These are phyloP conservation scores for Metarhizium anisopliae DNA, from an alignment of 2,329 filamentous ascomycete species.

Conservation along the genomic window DNA sequence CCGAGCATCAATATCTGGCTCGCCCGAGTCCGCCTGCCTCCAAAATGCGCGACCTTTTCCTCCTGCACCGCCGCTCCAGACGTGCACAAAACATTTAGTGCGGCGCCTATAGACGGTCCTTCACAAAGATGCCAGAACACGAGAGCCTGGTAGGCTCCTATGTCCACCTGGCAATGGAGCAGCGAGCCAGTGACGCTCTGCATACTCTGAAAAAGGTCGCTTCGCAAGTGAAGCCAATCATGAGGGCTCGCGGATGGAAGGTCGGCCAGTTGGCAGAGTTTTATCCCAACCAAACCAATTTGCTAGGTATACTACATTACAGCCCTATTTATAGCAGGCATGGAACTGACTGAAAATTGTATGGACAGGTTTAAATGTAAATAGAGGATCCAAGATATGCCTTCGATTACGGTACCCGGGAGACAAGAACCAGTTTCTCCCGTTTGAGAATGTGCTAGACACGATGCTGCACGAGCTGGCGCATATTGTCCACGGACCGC, in stretches of 20 bases:
- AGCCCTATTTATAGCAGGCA: not conserved
- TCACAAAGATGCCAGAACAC: constrained; percentile 10
- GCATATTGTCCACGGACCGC: constrained; percentile 79
- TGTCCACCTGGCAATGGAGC: constrained; percentile 38
- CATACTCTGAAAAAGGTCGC: constrained; percentile 68
- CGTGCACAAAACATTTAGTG: not conserved
- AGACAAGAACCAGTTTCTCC: constrained; percentile 69
- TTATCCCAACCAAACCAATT: constrained; percentile 62
- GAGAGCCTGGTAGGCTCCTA: constrained; percentile 39
- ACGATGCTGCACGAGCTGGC: constrained; percentile 91
- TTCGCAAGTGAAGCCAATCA: constrained; percentile 87
- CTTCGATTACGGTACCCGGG: constrained; percentile 69
- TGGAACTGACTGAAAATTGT: not conserved
- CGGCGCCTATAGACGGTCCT: not conserved
- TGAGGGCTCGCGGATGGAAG: constrained; percentile 76
- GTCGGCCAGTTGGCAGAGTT: constrained; percentile 78
- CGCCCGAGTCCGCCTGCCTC: too few species aligned
- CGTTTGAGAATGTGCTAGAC: constrained; percentile 71
- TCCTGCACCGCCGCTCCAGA: not conserved
- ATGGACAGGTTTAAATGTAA: constrained; percentile 60
- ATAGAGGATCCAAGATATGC: constrained; percentile 69
- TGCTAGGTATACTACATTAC: constrained; percentile 48
- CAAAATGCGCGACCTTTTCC: not conserved
- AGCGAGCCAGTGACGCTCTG: constrained; percentile 40
- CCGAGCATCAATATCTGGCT: not conserved